Conservation (phyloP, 2,329 filamentous ascomycete genomes). For the Elsinoe necatrix region DNA sequence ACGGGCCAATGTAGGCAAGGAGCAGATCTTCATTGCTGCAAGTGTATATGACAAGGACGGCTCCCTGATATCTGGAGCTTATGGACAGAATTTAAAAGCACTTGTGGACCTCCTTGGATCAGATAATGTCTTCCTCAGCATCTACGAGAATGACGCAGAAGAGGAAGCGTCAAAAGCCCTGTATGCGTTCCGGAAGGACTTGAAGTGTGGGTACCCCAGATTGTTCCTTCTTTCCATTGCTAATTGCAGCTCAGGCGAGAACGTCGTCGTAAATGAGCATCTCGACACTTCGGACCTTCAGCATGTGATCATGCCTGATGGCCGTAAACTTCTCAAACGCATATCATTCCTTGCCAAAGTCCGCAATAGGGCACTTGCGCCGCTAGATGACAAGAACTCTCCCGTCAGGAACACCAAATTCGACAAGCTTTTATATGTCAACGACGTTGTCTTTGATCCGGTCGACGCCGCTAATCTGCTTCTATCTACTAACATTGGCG, state of each 20-base stretch:
- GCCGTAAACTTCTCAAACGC: constrained; percentile 58
- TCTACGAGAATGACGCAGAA: constrained; percentile 65
- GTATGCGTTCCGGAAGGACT: constrained; percentile 41
- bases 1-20: constrained; percentile 46
- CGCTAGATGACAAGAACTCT: constrained; percentile 48
- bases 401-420: constrained; percentile 34
- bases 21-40: constrained; percentile 66
- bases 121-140: constrained; percentile 60
- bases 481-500: constrained; percentile 52
- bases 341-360: constrained; percentile 65
- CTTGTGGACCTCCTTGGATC: constrained; percentile 58
- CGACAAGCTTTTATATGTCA: constrained; percentile 53
- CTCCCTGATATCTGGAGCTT: constrained; percentile 52
- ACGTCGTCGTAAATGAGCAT: constrained; percentile 50
- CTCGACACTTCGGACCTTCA: constrained; percentile 50
- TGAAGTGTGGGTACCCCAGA: constrained; percentile 33
- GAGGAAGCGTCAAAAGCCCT: constrained; percentile 44
- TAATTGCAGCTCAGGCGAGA: constrained; percentile 29
- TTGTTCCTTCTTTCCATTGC: not conserved
- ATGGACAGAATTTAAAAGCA: constrained; percentile 53
- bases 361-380: constrained; percentile 59
- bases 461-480: constrained; percentile 52
- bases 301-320: constrained; percentile 54
- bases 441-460: constrained; percentile 59
- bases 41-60: constrained; percentile 60